Conservation (phyloP, 2,329 filamentous ascomycete species). For the Catunica adiposa region DNA sequence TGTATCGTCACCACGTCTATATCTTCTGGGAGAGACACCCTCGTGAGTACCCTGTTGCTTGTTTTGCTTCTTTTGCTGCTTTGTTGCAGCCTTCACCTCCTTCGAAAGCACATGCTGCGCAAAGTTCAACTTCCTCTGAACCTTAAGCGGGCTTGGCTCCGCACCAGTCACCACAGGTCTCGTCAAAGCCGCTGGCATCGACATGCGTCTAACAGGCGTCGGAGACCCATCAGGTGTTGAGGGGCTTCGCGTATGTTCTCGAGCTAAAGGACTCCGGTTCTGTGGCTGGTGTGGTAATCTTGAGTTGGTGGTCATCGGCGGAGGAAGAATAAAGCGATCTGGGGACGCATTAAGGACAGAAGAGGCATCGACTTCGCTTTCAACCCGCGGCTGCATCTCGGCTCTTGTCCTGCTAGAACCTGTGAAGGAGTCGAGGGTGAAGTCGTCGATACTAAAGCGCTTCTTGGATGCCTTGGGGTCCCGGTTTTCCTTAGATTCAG, state of each 20-base stretch:
- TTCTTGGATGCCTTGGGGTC: constrained; percentile 20
- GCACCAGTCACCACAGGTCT: constrained; percentile 5
- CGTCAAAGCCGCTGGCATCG: constrained; percentile 12
- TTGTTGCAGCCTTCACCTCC: constrained; percentile 12
- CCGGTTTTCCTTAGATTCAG: constrained; percentile 30
- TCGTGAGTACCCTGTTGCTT: background rate
- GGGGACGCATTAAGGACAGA: constrained; percentile 22
- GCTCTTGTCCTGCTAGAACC: constrained; percentile 27
- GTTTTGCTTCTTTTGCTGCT: constrained; percentile 11
- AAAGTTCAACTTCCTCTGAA: constrained; percentile 14
- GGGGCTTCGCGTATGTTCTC: constrained; percentile 21
- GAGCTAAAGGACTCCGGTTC: constrained; percentile 25
- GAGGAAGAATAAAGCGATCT: constrained; percentile 21
- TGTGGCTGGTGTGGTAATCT: constrained; percentile 20
- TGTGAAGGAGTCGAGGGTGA: constrained; percentile 26
- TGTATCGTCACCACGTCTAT: background rate
- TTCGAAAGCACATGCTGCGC: constrained; percentile 14
- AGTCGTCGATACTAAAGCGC: constrained; percentile 23
- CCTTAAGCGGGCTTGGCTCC: constrained; percentile 8
- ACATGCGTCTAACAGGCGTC: constrained; percentile 12
- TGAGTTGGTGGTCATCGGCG: constrained; percentile 10
- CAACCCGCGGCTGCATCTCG: constrained; percentile 38
- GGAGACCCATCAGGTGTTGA: constrained; percentile 17
- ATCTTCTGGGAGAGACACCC: constrained; percentile 13
- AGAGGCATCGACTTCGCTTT: constrained; percentile 35